Conservation (phyloP, 2,329 filamentous ascomycete genomes). For the Colletotrichum horii region DNA sequence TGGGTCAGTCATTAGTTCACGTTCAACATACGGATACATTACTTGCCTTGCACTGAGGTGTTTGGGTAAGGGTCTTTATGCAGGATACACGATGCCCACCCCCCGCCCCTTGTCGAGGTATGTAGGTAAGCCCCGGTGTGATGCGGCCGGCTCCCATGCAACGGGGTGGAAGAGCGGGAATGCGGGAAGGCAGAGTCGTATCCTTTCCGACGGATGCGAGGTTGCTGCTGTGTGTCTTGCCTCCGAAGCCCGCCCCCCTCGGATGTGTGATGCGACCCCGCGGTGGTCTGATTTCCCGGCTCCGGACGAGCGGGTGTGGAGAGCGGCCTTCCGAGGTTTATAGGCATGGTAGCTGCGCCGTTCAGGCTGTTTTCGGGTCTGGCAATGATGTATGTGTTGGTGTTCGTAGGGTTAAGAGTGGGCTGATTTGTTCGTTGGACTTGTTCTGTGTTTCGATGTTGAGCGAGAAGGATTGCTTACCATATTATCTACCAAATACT, state of each 20-base stretch:
- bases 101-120: background rate
- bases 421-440: too few species aligned
- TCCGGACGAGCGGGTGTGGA: background rate
- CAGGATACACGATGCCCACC: background rate
- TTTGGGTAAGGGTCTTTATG: background rate
- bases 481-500: too few species aligned
- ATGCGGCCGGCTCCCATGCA: background rate
- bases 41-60: background rate
- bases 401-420: too few species aligned
- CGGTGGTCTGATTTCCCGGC: background rate
- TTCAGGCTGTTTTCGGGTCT: too few species aligned
- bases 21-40: background rate
- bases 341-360: too few species aligned
- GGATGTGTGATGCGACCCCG: background rate
- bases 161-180: background rate
- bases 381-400: too few species aligned
- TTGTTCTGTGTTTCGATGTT: too few species aligned
- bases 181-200: background rate
- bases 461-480: too few species aligned
- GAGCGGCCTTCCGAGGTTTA: background rate
- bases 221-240: rapidly evolving
- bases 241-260: background rate
- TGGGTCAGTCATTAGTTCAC: too few species aligned
- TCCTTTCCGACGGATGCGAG: background rate
- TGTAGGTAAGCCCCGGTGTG: background rate